Conservation (phyloP, 805 yeast species). For the Wickerhamomyces ciferrii region DNA sequence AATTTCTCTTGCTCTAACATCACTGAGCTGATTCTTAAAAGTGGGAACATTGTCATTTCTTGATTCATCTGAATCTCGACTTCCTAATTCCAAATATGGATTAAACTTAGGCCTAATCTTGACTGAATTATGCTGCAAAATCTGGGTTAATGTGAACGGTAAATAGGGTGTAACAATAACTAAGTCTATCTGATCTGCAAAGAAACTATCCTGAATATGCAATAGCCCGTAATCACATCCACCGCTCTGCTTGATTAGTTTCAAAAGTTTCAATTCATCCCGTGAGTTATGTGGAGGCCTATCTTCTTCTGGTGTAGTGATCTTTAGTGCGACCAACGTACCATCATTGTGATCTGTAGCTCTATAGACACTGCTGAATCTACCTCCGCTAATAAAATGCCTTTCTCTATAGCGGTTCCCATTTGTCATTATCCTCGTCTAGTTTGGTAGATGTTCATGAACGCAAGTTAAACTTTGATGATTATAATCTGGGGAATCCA, state of each 20-base stretch:
- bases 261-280: constrained; percentile 38
- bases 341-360: constrained; percentile 12
- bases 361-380: constrained; percentile 36
- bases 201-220: constrained; percentile 18
- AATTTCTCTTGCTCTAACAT: constrained; percentile 20
- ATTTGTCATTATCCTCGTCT: background rate
- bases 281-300: constrained; percentile 48
- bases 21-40: constrained; percentile 12
- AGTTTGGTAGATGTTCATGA: background rate
- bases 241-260: constrained; percentile 10
- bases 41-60: background rate
- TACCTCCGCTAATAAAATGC: constrained; percentile 33
- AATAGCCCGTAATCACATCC: constrained; percentile 13
- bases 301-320: constrained; percentile 43
- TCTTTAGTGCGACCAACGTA: constrained; percentile 37
- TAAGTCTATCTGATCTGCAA: constrained; percentile 25
- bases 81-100: constrained; percentile 20
- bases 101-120: constrained; percentile 23
- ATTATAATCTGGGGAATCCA: too few relatives aligned
- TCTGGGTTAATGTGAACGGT: constrained; percentile 27
- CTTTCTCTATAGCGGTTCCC: constrained; percentile 5
- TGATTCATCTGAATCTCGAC: background rate
- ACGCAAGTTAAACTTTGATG: too few relatives aligned
- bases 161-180: constrained; percentile 38
- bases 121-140: constrained; percentile 28